Evolutionary conservation across 148 eudicot species (phyloP).

Genomic region (Vaccinium macrocarpon): DNA sequence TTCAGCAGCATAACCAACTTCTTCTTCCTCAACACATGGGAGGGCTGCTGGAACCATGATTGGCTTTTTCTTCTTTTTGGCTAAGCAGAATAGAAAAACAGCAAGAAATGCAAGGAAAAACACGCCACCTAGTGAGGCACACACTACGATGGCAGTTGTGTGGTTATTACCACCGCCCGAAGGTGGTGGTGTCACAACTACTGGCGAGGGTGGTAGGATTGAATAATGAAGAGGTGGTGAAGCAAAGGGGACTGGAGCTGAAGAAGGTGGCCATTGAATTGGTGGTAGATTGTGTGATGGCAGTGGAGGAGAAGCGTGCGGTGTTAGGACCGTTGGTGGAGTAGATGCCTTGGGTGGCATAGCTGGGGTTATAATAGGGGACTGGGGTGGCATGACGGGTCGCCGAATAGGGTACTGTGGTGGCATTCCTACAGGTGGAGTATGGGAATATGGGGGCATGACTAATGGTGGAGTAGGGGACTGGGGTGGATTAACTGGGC

Average conservation of each 20-base stretch:
- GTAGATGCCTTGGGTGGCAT: background rate
- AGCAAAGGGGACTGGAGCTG: conserved; percentile 4
- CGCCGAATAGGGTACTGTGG: background rate
- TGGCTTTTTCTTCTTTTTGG: conserved; percentile 46
- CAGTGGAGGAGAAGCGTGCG: background rate
- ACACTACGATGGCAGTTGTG: conserved; percentile 36
- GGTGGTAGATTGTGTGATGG: background rate
- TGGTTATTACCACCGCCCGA: conserved; percentile 35
- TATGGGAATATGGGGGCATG: background rate
- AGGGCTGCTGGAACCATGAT: conserved; percentile 28
- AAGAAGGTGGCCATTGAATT: conserved; percentile 1
- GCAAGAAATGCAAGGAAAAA: conserved; percentile 63
- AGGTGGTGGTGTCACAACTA: conserved; percentile 17
- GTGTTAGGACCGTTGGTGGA: background rate
- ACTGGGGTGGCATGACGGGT: background rate
- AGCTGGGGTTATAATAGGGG: background rate
- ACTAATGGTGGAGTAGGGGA: background rate
- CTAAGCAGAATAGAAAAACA: conserved; percentile 43
- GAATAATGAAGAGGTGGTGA: conserved; percentile 21
- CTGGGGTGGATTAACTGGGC: background rate
- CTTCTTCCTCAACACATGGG: conserved; percentile 18
- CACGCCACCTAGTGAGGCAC: conserved; percentile 49
- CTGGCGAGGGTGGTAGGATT: conserved; percentile 20
- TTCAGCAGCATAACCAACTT: background rate
- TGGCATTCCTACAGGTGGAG: conserved; percentile 9